phyloP scores from a whole-genome alignment of 2,329 filamentous ascomycete species.

The Domatiomyces globalis region DNA sequence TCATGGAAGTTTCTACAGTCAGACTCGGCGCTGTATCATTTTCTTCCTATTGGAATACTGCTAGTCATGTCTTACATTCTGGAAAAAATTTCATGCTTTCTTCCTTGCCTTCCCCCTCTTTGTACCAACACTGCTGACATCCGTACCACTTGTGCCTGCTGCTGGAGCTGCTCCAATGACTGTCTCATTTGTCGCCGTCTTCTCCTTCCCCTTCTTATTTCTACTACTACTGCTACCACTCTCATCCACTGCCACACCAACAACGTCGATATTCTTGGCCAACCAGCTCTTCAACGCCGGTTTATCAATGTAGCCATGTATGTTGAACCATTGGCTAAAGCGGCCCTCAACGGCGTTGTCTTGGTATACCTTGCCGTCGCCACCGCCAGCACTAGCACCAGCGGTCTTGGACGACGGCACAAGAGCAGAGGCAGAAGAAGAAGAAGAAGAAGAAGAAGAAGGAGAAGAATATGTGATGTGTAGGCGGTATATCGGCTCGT shows the following conservation, averaged over 20 bases:
- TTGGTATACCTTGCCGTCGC: conserved; percentile 25
- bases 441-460: conserved; percentile 2
- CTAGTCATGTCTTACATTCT: background rate
- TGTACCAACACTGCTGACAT: background rate
- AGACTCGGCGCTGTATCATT: background rate
- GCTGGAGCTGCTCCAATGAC: conserved; percentile 28
- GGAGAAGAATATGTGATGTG: conserved; percentile 39
- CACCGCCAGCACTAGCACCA: conserved; percentile 4
- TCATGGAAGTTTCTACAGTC: too few species aligned
- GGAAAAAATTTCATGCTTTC: background rate
- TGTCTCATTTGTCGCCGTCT: conserved; percentile 21
- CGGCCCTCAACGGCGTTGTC: conserved; percentile 39
- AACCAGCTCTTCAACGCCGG: conserved; percentile 51
- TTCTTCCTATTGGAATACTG: background rate
- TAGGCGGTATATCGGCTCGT: conserved; percentile 67
- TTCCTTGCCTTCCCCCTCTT: background rate
- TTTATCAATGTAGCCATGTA: conserved; percentile 44
- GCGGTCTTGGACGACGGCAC: too few species aligned
- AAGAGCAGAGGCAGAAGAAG: too few species aligned
- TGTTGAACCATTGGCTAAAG: conserved; percentile 47
- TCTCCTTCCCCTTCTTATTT: conserved; percentile 17
- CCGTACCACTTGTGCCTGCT: conserved; percentile 20
- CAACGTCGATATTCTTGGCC: conserved; percentile 40
- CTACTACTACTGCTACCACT: background rate
- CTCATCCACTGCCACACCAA: conserved; percentile 33